phyloP scores from a whole-genome alignment of 2,329 filamentous ascomycete genomes.

The Colletotrichum sublineola region DNA sequence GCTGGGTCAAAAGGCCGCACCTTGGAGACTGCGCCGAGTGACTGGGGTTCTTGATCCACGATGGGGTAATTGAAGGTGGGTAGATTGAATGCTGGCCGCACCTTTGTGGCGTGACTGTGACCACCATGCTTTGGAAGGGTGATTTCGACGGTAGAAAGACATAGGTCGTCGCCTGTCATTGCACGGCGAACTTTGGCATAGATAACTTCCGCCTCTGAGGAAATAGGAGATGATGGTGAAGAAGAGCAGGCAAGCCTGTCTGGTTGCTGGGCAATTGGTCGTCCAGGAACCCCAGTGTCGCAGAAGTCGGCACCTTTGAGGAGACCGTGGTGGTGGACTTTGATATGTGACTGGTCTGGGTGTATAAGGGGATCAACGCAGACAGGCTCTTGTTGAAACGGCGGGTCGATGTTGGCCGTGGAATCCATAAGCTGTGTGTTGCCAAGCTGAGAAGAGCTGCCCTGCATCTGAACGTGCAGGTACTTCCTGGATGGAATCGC shows the following conservation, averaged over 20 bases:
- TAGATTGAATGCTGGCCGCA: slow-evolving; percentile 46
- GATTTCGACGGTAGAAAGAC: slow-evolving; percentile 37
- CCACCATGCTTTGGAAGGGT: slow-evolving; percentile 42
- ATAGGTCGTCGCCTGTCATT: slow-evolving; percentile 39
- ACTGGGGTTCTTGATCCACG: slow-evolving; percentile 21
- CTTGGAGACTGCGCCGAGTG: slow-evolving; percentile 43
- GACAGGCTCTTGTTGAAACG: slow-evolving; percentile 22
- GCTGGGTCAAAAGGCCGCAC: slow-evolving; percentile 42
- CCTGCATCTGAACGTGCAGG: neutral
- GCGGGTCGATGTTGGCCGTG: neutral
- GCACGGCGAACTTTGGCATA: slow-evolving; percentile 43
- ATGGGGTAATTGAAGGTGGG: slow-evolving; percentile 34
- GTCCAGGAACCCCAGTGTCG: slow-evolving; percentile 42
- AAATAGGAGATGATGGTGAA: slow-evolving; percentile 31
- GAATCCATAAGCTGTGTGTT: neutral
- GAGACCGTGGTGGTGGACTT: slow-evolving; percentile 42
- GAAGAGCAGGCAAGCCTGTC: slow-evolving; percentile 12
- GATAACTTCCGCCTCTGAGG: slow-evolving; percentile 42
- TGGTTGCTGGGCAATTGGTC: slow-evolving; percentile 24
- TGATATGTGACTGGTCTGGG: slow-evolving; percentile 31
- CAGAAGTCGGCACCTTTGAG: slow-evolving; percentile 44
- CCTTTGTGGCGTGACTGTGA: slow-evolving; percentile 46
- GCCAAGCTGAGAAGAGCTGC: neutral
- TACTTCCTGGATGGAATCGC: slow-evolving; percentile 22
- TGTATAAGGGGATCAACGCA: slow-evolving; percentile 41